Evolutionary conservation across 495 filamentous ascomycete genomes (phyloP).

Genomic region (Aspergillus bertholletiae): DNA sequence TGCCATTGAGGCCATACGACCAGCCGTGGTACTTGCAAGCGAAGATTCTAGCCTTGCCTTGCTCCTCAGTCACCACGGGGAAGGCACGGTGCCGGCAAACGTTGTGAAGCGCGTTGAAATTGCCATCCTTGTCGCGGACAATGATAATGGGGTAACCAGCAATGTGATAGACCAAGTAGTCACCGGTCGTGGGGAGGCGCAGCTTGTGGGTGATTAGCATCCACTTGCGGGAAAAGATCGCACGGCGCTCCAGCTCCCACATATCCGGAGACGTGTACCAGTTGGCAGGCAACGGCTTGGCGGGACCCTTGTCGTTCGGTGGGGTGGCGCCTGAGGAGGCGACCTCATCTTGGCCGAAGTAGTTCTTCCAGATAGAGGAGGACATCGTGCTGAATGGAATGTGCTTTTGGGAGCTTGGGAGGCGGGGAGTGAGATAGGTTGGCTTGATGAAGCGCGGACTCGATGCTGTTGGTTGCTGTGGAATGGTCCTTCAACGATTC

Average conservation of each 20-base stretch:
- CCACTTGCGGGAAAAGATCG: constrained; percentile 53
- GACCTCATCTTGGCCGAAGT: constrained; percentile 20
- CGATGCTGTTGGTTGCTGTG: background rate
- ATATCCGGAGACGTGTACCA: constrained; percentile 50
- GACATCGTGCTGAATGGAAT: no score
- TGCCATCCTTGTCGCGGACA: constrained; percentile 43
- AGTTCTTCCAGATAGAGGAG: constrained; percentile 14
- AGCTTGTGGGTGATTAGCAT: constrained; percentile 48
- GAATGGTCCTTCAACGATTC: background rate
- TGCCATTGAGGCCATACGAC: constrained; percentile 56
- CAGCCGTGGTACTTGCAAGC: constrained; percentile 60
- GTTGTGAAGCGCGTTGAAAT: constrained; percentile 58
- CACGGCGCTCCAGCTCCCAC: constrained; percentile 50
- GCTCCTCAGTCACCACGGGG: constrained; percentile 48
- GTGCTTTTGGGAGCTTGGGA: background rate
- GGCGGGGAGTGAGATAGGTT: background rate
- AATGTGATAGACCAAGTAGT: constrained; percentile 44
- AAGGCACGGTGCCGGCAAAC: constrained; percentile 56
- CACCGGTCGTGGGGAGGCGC: constrained; percentile 45
- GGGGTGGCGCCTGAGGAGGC: constrained; percentile 1
- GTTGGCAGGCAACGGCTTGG: constrained; percentile 39
- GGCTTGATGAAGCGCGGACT: background rate
- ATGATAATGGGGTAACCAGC: constrained; percentile 50
- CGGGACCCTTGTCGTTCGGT: constrained; percentile 11
- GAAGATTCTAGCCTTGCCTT: constrained; percentile 48